Percentiles rank a stretch among this genome's conserved stretches.
Conservation (phyloP, 2,329 filamentous ascomycete species). For the Diaporthe capsici region DNA sequence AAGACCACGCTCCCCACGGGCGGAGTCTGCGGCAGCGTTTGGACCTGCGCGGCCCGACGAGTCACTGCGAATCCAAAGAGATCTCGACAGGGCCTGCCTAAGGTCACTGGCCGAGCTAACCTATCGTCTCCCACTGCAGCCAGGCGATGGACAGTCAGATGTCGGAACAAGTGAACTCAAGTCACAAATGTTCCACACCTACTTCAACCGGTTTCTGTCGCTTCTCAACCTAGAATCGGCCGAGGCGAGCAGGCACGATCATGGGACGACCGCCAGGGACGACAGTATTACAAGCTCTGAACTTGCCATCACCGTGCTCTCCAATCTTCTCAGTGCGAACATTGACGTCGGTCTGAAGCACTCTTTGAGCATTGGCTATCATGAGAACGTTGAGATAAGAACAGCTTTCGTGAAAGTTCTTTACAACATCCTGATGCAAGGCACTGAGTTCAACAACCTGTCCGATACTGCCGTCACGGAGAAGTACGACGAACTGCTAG, state of each 20-base stretch:
- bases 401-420: slow-evolving; percentile 79
- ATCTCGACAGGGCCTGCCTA: slow-evolving; percentile 76
- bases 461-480: slow-evolving; percentile 77
- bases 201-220: slow-evolving; percentile 79
- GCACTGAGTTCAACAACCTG: slow-evolving; percentile 78
- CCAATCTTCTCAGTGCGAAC: slow-evolving; percentile 78
- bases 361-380: slow-evolving; percentile 78
- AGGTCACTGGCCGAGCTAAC: slow-evolving; percentile 76
- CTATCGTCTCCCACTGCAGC: slow-evolving; percentile 76
- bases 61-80: slow-evolving; percentile 69
- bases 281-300: slow-evolving; percentile 71
- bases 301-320: slow-evolving; percentile 76
- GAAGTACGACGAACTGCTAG: slow-evolving; percentile 75
- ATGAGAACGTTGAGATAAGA: slow-evolving; percentile 78
- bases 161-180: slow-evolving; percentile 77
- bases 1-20: slow-evolving; percentile 66
- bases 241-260: slow-evolving; percentile 60
- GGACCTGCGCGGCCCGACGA: slow-evolving; percentile 69
- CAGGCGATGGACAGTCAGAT: slow-evolving; percentile 75
- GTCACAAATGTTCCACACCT: slow-evolving; percentile 79
- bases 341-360: slow-evolving; percentile 80
- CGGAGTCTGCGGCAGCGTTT: slow-evolving; percentile 55
- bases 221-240: slow-evolving; percentile 71
- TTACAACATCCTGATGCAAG: slow-evolving; percentile 79
- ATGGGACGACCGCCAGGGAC: slow-evolving; percentile 61